Evolutionary conservation across 306 rosid genomes (phyloP), one percentile per base, ranked within the genome.

Genomic region (Cucumis melo): DNA sequence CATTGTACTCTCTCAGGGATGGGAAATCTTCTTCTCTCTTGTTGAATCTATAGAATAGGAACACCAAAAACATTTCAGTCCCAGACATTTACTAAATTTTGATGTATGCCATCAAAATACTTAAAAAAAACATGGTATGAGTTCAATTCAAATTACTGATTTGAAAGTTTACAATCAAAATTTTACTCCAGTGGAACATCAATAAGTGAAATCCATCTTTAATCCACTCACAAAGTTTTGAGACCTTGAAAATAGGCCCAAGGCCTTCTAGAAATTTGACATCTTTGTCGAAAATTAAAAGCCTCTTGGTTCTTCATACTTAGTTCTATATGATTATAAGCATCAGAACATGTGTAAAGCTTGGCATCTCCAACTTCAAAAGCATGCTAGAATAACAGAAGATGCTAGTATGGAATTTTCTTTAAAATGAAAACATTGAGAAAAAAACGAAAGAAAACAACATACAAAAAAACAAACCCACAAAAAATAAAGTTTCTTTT

Each of bases 11-110:
- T 84, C 24, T 93, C 83, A 91, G 76, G 34, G 91, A 85, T 16
- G 96, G 80, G 82, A 93, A 90, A 78, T 88, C 98, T 4, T 93
- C 97, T 82, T 93, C 97, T 78, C 92, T 83, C 83, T 90, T 93
- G 84, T 93, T 91, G 74, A 87, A 91, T 89, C 97, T 93, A 80
- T 9, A 79, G 77, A 72, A 58, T 15, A 6, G 24, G 6, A 54
- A 55, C 13, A 68, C 38, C 55, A 14, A 21, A 10, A 27, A 44
- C 38, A 68, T 29, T 13, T 38, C 21, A 46, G 21, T 29, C 21
- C n/a, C 21, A 46, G 21, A 42, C 14, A 11, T 21, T 42, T 20
- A 67, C 23, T 21, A 46, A 50, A 27, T 21, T 21, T 70, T 7
- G 1, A 14, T 1, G 27, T n/a, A 46, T 8, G 27, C 73, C 12